These are phyloP conservation scores for Suillus spraguei DNA, from an alignment of 768 basidiomycete genomes.

Conservation along the genomic window DNA sequence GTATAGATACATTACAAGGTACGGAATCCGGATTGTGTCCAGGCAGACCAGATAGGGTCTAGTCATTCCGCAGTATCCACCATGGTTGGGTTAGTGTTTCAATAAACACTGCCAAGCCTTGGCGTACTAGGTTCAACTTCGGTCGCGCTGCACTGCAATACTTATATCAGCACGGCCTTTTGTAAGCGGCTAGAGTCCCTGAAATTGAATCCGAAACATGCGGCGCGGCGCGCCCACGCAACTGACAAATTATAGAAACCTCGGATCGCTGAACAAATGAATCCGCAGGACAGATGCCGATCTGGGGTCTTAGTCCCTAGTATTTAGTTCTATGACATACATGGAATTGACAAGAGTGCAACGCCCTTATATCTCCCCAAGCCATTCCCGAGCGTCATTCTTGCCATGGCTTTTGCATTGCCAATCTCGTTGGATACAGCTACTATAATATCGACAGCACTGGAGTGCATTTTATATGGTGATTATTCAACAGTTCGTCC, in stretches of 20 bases:
- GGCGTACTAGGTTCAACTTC: too few species aligned
- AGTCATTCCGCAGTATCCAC: too few species aligned
- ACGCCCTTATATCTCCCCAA: background rate
- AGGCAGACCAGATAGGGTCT: too few species aligned
- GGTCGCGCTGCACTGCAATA: too few species aligned
- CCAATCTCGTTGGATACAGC: background rate
- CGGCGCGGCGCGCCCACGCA: background rate
- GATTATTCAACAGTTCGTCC: background rate
- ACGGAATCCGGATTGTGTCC: too few species aligned
- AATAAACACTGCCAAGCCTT: too few species aligned
- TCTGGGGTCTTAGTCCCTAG: background rate
- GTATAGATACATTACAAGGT: too few species aligned
- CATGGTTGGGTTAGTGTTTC: too few species aligned
- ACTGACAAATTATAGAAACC: background rate
- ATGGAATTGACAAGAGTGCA: background rate
- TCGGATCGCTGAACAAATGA: background rate
- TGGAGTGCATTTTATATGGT: background rate
- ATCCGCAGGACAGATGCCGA: background rate
- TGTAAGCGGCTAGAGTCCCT: too few species aligned
- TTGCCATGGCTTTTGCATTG: background rate
- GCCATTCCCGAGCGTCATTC: background rate
- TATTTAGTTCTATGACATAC: background rate
- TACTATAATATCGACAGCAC: background rate
- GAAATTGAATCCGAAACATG: too few species aligned
- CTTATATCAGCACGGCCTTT: too few species aligned